A percentile compares a stretch with the other conserved stretches of the same genome.
phyloP scores from a whole-genome alignment of 1,139 yeast species.

The Kluyveromyces sp. region DNA sequence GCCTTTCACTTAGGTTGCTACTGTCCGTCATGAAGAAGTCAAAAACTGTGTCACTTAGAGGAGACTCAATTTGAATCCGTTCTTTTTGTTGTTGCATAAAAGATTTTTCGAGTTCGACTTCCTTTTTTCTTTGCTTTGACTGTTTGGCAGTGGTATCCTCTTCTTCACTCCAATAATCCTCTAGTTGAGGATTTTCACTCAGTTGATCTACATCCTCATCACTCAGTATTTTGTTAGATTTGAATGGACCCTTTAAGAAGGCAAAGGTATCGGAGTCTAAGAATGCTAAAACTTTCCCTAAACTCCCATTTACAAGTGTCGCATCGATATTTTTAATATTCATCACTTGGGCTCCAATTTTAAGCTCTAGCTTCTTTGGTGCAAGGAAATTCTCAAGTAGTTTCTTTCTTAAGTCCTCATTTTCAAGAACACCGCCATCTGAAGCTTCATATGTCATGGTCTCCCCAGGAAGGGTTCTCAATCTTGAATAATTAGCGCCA shows the following conservation, averaged over 20 bases:
- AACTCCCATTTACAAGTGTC: constrained; percentile 82
- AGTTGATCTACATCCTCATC: constrained; percentile 7
- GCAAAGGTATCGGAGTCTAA: constrained; percentile 48
- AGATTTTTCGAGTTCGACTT: constrained; percentile 8
- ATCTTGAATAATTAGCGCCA: constrained; percentile 54
- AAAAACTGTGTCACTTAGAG: constrained; percentile 37
- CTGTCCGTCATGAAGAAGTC: constrained; percentile 43
- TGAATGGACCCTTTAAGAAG: constrained; percentile 29
- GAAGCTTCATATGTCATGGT: constrained; percentile 43
- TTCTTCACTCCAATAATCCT: constrained; percentile 16
- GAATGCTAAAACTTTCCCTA: constrained; percentile 80
- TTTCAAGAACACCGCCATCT: constrained; percentile 55
- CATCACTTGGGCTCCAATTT: constrained; percentile 92
- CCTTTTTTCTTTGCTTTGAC: constrained; percentile 18
- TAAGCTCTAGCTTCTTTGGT: constrained; percentile 52
- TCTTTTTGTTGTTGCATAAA: constrained; percentile 3
- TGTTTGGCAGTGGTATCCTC: constrained; percentile 15
- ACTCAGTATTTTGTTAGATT: constrained; percentile 14
- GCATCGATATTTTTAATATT: constrained; percentile 86
- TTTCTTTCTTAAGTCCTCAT: constrained; percentile 36
- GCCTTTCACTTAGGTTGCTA: constrained; percentile 28
- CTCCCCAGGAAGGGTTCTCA: constrained; percentile 45
- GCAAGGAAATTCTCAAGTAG: constrained; percentile 65
- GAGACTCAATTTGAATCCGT: constrained; percentile 8
- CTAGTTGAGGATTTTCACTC: constrained; percentile 16